phyloP scores from a whole-genome alignment of 2,329 filamentous ascomycete species.

The Aspergillus sp. region DNA sequence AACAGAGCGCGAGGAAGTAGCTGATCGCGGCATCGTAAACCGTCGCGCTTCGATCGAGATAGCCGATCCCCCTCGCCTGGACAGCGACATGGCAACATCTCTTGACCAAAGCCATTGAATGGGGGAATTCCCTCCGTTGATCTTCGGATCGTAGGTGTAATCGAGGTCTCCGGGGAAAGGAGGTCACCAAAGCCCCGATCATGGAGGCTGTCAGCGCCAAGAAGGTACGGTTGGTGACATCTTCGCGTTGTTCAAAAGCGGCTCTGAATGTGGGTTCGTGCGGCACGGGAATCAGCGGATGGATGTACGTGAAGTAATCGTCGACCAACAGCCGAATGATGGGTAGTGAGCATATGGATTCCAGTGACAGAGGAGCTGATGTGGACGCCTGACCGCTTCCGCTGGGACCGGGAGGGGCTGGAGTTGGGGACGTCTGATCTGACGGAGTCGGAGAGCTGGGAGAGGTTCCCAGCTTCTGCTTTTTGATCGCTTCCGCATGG shows the following conservation, averaged over 20 bases:
- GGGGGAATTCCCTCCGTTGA: constrained; percentile 38
- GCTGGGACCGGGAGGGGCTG: constrained; percentile 29
- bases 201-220: constrained; percentile 45
- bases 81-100: constrained; percentile 43
- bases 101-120: constrained; percentile 42
- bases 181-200: constrained; percentile 44
- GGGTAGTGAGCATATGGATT: constrained; percentile 43
- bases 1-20: constrained; percentile 42
- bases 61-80: constrained; percentile 43
- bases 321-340: constrained; percentile 42
- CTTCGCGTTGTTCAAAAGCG: constrained; percentile 42
- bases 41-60: constrained; percentile 41
- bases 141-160: constrained; percentile 38
- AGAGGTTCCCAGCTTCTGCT: constrained; percentile 48
- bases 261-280: constrained; percentile 47
- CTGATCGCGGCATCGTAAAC: constrained; percentile 46
- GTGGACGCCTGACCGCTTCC: constrained; percentile 28
- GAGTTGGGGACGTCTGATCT: constrained; percentile 40
- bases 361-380: constrained; percentile 47
- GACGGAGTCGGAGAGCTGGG: constrained; percentile 41
- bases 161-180: constrained; percentile 44
- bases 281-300: constrained; percentile 45
- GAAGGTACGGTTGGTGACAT: constrained; percentile 41
- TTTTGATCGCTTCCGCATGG: constrained; percentile 66
- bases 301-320: constrained; percentile 49